Percentiles rank a stretch among this genome's conserved stretches.
phyloP scores from a whole-genome alignment of 1,284 basidiomycete species.

The Papiliotrema flavescens region DNA sequence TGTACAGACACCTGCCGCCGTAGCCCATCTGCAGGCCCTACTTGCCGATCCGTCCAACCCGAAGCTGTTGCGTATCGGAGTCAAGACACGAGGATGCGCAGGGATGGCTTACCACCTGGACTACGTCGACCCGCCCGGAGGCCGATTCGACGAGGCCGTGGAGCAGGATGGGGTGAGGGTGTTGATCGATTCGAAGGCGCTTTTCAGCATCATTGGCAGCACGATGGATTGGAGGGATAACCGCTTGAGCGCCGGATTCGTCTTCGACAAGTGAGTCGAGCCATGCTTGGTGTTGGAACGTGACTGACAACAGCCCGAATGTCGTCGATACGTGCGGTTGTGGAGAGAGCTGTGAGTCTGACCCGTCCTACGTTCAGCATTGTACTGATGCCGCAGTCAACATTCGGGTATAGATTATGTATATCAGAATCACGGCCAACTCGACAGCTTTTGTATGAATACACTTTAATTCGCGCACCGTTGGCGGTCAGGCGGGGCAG shows the following conservation, averaged over 20 bases:
- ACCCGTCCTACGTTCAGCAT: neutral
- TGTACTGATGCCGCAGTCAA: constrained; percentile 8
- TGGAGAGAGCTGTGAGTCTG: constrained; percentile 41
- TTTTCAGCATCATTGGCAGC: constrained; percentile 97
- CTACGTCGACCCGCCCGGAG: constrained; percentile 82
- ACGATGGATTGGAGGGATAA: constrained; percentile 99
- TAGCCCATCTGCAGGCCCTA: constrained; percentile 66
- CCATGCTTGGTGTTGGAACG: neutral
- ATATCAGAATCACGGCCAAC: neutral
- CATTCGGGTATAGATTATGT: constrained; percentile 3
- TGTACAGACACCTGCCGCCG: constrained; percentile 72
- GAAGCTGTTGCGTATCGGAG: constrained; percentile 89
- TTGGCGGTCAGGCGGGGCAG: too few species aligned
- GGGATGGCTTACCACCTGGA: constrained; percentile 97
- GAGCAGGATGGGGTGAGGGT: constrained; percentile 91
- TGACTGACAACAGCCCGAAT: constrained; percentile 29
- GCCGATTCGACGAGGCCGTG: constrained; percentile 94
- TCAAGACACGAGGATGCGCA: constrained; percentile 98
- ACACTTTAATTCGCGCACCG: too few species aligned
- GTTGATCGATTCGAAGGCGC: constrained; percentile 91
- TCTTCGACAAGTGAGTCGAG: constrained; percentile 44
- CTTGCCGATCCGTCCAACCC: constrained; percentile 57
- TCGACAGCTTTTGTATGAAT: too few species aligned
- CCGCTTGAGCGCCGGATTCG: constrained; percentile 59
- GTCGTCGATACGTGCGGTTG: constrained; percentile 47